Evolutionary conservation across 164 flowering plant genomes (phyloP).

Genomic region (Warburgia ugandensis): DNA sequence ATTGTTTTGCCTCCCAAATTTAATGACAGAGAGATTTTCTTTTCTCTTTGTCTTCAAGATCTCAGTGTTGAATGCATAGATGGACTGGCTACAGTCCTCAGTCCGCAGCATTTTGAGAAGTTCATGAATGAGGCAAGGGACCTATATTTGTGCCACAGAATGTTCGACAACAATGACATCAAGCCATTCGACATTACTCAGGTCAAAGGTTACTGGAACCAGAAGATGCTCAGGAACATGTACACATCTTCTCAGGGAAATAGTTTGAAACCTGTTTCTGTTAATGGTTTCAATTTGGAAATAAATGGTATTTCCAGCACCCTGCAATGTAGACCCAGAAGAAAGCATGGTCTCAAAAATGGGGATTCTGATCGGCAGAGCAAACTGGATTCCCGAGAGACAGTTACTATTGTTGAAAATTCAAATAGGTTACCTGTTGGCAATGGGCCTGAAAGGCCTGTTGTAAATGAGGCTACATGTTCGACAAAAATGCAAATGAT

Average conservation of each 20-base stretch:
- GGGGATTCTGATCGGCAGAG: conserved; percentile 8
- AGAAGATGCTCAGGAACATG: conserved; percentile 45
- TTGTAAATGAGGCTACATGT: conserved; percentile 12
- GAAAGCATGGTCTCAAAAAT: conserved; percentile 28
- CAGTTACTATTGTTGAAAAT: conserved; percentile 10
- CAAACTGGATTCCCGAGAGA: conserved; percentile 6
- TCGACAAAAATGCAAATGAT: conserved; percentile 10
- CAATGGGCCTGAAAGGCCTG: conserved; percentile 6
- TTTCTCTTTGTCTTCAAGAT: conserved; percentile 93
- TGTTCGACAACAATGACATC: conserved; percentile 57
- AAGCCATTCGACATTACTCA: conserved; percentile 65
- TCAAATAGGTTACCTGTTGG: conserved; percentile 3
- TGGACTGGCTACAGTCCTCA: conserved; percentile 79
- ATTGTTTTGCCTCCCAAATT: conserved; percentile 54
- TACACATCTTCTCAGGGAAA: conserved; percentile 13
- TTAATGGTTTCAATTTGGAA: conserved; percentile 13
- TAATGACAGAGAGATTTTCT: conserved; percentile 94
- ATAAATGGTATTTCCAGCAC: conserved; percentile 9
- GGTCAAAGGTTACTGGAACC: conserved; percentile 77
- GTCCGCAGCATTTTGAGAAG: conserved; percentile 67
- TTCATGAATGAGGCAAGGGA: conserved; percentile 39
- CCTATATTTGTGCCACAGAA: conserved; percentile 55
- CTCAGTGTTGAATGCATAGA: conserved; percentile 91
- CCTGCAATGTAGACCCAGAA: conserved; percentile 27
- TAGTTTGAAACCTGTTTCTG: conserved; percentile 7